A percentile compares a stretch with the other conserved stretches of the same genome.
These are phyloP conservation scores for Agrocybe praecox DNA, from an alignment of 768 basidiomycete genomes.

Conservation along the genomic window DNA sequence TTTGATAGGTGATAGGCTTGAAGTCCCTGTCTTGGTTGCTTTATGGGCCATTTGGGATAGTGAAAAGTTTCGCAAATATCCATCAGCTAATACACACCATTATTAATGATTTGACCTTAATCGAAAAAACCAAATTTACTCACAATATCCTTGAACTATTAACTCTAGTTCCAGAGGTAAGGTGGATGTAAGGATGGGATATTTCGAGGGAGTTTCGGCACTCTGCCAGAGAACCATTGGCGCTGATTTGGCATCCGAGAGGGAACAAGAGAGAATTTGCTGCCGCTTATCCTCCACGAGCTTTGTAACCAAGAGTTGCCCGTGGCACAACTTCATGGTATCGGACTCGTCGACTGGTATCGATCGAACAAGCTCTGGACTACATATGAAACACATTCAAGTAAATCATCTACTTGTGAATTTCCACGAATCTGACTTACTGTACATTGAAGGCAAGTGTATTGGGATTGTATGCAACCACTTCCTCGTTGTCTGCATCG, in stretches of 20 bases:
- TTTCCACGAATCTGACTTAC: slow-evolving; percentile 1
- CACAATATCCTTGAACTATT: slow-evolving; percentile 69
- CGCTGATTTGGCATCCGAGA: slow-evolving; percentile 3
- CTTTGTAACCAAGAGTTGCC: slow-evolving; percentile 13
- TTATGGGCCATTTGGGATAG: slow-evolving; percentile 39
- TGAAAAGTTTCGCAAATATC: slow-evolving; percentile 48
- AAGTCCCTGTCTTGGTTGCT: slow-evolving; percentile 17
- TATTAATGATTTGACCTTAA: slow-evolving; percentile 6
- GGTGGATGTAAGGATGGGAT: slow-evolving; percentile 31
- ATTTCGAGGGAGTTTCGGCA: neutral
- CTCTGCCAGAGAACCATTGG: slow-evolving; percentile 30
- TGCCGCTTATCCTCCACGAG: slow-evolving; percentile 6
- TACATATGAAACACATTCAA: neutral
- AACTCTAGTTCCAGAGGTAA: slow-evolving; percentile 60
- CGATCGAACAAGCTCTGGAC: slow-evolving; percentile 22
- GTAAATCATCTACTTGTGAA: too few species aligned
- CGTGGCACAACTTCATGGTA: slow-evolving; percentile 19
- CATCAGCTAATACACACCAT: slow-evolving; percentile 45
- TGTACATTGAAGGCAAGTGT: slow-evolving; percentile 4
- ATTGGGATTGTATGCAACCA: slow-evolving; percentile 3
- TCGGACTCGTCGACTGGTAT: slow-evolving; percentile 23
- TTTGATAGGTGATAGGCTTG: slow-evolving; percentile 30
- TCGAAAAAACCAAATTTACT: slow-evolving; percentile 18
- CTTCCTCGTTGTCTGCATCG: slow-evolving; percentile 36
- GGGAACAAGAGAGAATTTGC: slow-evolving; percentile 12